phyloP scores from a whole-genome alignment of 768 basidiomycete species.

The Mycena floridula region DNA sequence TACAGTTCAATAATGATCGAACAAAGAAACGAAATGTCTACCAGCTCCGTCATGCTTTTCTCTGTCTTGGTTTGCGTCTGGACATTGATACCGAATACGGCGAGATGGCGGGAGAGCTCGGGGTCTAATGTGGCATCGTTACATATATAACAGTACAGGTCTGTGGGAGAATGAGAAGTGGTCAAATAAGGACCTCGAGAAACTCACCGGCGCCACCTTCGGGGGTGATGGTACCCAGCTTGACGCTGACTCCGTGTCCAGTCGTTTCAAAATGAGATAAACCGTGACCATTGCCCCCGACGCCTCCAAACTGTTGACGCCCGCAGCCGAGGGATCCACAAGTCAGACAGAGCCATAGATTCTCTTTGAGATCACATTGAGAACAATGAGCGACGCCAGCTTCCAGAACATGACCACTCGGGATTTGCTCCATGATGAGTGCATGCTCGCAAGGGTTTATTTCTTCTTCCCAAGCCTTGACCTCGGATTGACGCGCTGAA shows the following conservation, averaged over 20 bases:
- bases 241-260: conserved; percentile 79
- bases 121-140: conserved; percentile 80
- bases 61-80: conserved; percentile 82
- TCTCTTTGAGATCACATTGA: conserved; percentile 80
- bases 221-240: conserved; percentile 93
- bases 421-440: conserved; percentile 35
- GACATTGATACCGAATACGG: conserved; percentile 84
- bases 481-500: conserved; percentile 87
- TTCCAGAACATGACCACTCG: conserved; percentile 42
- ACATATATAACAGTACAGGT: conserved; percentile 91
- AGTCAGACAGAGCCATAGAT: conserved; percentile 92
- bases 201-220: conserved; percentile 84
- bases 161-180: too few species aligned
- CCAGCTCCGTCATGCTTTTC: conserved; percentile 94
- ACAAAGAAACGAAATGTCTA: conserved; percentile 25
- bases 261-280: conserved; percentile 69
- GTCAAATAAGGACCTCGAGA: neutral
- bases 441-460: conserved; percentile 82
- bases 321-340: conserved; percentile 92
- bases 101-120: conserved; percentile 64
- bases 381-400: conserved; percentile 76
- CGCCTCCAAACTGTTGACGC: conserved; percentile 73
- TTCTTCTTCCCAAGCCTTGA: conserved; percentile 98
- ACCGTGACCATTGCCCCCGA: conserved; percentile 87
- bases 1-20: neutral